Conservation (phyloP, 192 early-diverging fungal species). For the Coemansia sp. region DNA sequence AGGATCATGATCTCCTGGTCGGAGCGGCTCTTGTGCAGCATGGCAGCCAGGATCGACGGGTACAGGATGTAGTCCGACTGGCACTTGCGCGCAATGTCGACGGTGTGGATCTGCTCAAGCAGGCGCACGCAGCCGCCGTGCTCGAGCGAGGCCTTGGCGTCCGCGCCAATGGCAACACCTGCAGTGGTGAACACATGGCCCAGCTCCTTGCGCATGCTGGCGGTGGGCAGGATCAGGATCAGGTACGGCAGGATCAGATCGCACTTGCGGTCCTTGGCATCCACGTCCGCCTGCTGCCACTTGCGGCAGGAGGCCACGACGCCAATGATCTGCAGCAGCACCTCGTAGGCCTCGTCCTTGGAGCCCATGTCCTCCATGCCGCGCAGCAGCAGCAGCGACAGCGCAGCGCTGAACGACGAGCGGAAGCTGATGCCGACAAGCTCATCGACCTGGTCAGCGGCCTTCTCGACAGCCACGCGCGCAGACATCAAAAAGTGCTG, state of each 20-base stretch:
- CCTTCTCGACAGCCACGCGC: slow-evolving; percentile 68
- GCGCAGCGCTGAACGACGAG: slow-evolving; percentile 83
- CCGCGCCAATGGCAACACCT: slow-evolving; percentile 22
- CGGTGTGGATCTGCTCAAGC: slow-evolving; percentile 46
- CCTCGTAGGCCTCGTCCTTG: slow-evolving; percentile 68
- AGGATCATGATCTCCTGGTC: slow-evolving; percentile 51
- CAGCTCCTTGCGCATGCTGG: slow-evolving; percentile 70
- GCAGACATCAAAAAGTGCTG: slow-evolving; percentile 70
- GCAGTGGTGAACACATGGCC: slow-evolving; percentile 39
- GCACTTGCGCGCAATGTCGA: slow-evolving; percentile 43
- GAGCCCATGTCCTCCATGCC: slow-evolving; percentile 77
- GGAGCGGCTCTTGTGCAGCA: slow-evolving; percentile 47
- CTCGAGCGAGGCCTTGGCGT: slow-evolving; percentile 33
- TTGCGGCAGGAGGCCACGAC: slow-evolving; percentile 62
- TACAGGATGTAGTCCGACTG: slow-evolving; percentile 52
- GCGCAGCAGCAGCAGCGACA: slow-evolving; percentile 76
- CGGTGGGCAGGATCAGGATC: slow-evolving; percentile 75
- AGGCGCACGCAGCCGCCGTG: slow-evolving; percentile 44
- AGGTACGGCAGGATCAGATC: slow-evolving; percentile 71
- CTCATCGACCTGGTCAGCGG: slow-evolving; percentile 69
- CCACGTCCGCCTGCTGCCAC: slow-evolving; percentile 42
- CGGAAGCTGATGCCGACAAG: slow-evolving; percentile 79
- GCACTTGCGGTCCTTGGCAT: slow-evolving; percentile 14
- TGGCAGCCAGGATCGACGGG: slow-evolving; percentile 44
- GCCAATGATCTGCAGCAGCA: slow-evolving; percentile 72